Evolutionary conservation across 2,329 filamentous ascomycete species (phyloP), one percentile per base, ranked within the genome.

Genomic region (Scleromitrula shiraiana): DNA sequence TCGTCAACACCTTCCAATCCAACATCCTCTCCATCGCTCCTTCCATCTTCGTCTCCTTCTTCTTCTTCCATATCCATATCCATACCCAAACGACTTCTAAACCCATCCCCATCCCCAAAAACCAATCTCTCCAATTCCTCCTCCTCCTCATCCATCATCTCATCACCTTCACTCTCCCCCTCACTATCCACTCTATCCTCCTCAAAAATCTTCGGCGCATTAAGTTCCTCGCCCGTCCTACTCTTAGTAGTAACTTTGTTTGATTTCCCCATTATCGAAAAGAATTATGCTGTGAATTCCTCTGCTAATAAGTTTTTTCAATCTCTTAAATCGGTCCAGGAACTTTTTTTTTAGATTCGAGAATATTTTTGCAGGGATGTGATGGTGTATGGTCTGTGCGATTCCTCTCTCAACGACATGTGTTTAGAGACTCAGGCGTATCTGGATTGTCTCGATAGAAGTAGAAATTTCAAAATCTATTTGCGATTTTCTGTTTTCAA

Each of bases 81-180:
- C 61, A 69, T 69, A 56, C 84, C 85, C 43, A 97, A 70, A 35
- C 83, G 83, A 49, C 83, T 75, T 50, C 82, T 77, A 65, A 97
- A 97, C 27, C 83, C 86, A n/a, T 79, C 77, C 39, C 83, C 81
- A 67, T 95, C 86, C 47, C 93, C 93, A 53, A 98, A 86, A 3
- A 98, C 85, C 53, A 96, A 71, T 55, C 82, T 80, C 70, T 96
- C 91, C 24, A 96, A 78, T 64, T 91, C 88, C 61, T 85, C 80
- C 65, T 96, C 90, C 44, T 85, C 82, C 12, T 80, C 82, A 63
- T 95, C 82, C 46, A 70, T 61, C 10, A 65, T 56, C 3, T 64
- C 62, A 1, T 63, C 55, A 36, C 57, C 57, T 22, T 63, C 60
- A 53, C 58, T 55, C 9, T 60, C 59, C 47, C 55, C 59, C 4